Evolutionary conservation across 257 asterid species (phyloP), one percentile per base, ranked within the genome.

Genomic region (Prunella vulgaris): DNA sequence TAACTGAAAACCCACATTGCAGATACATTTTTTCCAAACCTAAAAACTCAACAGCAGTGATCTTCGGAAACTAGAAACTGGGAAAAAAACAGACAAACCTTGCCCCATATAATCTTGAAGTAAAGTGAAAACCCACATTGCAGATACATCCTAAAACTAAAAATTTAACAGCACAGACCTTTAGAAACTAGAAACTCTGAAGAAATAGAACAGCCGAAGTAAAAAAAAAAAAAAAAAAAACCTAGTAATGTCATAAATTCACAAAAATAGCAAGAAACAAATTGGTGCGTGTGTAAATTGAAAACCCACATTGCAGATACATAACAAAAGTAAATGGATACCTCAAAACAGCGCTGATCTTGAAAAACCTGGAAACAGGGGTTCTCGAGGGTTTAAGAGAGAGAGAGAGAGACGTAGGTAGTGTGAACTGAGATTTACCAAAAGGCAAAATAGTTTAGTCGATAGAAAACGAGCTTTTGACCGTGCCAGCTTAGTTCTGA

Each of bases 111-210:
- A 22, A 37, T 28, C 10, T 5, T 24, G 7, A 17, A n/a, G 32
- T 17, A 15, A 8, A 30, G 40, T 12, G 52, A 40, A 27, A 61
- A 64, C 64, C 48, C 62, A 28, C 10, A 25, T 46, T 20, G 68
- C 37, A 62, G 2, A 58, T 53, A 56, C 28, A 63, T 44, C 25
- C 37, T 12, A 51, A 60, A 71, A 17, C 10, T 17, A 66, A 37
- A 64, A 48, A 87, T 87, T 81, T 27, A 7, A 9, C 7, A 18
- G 37, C 25, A 65, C 62, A 22, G 66, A 14, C 24, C 44, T 56
- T 40, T 35, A 7, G 58, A 74, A 58, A 74, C 4, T 14, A 59
- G 25, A 72, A 82, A 79, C 74, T 57, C 70, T 80, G 84, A 78
- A 25, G 68, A 64, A 44, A 42, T 0, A 14, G 8, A 17, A 49